phyloP scores from a whole-genome alignment of 305 asterid species.

The Stenogyne calaminthoides region DNA sequence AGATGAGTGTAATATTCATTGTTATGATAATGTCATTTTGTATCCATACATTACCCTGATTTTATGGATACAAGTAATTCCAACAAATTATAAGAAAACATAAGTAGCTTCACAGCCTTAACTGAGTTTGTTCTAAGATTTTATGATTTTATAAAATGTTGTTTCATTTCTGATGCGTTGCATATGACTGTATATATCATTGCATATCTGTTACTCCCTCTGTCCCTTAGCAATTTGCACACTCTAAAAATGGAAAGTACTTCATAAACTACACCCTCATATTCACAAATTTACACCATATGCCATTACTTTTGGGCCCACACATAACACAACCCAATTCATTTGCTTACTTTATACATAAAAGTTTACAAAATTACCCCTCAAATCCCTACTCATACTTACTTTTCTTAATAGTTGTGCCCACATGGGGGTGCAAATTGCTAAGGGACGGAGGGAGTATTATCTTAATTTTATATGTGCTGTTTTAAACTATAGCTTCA shows the following conservation, averaged over 20 bases:
- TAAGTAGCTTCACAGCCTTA: neutral
- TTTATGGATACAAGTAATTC: neutral
- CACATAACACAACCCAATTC: no score
- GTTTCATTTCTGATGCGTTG: neutral
- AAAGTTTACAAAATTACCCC: no score
- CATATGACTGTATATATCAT: neutral
- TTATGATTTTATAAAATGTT: neutral
- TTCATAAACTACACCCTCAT: no score
- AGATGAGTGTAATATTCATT: neutral
- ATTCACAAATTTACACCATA: no score
- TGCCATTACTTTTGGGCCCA: no score
- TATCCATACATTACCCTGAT: neutral
- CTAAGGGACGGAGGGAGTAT: no score
- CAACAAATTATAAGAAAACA: neutral
- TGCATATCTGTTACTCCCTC: neutral
- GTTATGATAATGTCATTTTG: neutral
- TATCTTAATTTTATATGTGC: neutral
- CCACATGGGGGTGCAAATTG: no score
- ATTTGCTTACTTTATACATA: no score
- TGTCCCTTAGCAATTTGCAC: no score
- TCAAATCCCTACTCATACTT: no score
- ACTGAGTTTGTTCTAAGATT: neutral
- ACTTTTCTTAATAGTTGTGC: no score
- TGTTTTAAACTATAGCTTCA: slow-evolving; percentile 17
- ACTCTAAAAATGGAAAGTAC: no score